Conservation (phyloP, 1,139 yeast genomes). For the Ogataea hybrid region DNA sequence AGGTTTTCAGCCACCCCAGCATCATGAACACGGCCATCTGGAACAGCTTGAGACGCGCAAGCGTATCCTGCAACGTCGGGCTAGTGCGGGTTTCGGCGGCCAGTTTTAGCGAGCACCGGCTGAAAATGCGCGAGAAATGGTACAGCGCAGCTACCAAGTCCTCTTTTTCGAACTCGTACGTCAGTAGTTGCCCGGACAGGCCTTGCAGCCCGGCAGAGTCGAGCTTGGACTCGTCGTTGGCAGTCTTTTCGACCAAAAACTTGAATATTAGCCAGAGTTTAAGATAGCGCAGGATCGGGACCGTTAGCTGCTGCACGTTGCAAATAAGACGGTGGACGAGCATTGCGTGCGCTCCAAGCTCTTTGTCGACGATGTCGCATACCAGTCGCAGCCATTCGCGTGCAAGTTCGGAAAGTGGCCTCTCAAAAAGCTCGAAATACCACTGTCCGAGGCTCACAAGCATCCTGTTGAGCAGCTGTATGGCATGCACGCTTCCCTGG, state of each 20-base stretch:
- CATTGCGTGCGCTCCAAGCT: slow-evolving; percentile 6
- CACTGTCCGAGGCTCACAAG: slow-evolving; percentile 9
- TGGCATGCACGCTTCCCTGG: slow-evolving; percentile 7
- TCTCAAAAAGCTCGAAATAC: neutral
- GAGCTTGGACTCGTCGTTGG: slow-evolving; percentile 14
- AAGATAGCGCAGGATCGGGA: slow-evolving; percentile 13
- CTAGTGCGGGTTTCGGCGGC: slow-evolving; percentile 2
- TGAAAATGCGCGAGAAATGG: slow-evolving; percentile 11
- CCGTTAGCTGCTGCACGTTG: slow-evolving; percentile 11
- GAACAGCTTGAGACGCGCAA: slow-evolving; percentile 1
- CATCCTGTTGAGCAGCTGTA: slow-evolving; percentile 12
- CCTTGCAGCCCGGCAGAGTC: neutral
- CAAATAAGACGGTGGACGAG: slow-evolving; percentile 21
- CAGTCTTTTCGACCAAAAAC: slow-evolving; percentile 11
- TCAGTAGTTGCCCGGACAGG: neutral
- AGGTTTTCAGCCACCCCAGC: neutral
- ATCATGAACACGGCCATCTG: slow-evolving; percentile 6
- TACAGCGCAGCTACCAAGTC: slow-evolving; percentile 10
- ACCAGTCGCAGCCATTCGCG: slow-evolving; percentile 2
- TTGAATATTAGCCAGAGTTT: slow-evolving; percentile 17
- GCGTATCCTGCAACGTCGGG: neutral
- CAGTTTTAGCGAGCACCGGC: slow-evolving; percentile 5
- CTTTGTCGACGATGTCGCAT: slow-evolving; percentile 1
- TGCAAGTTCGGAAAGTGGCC: slow-evolving; percentile 1
- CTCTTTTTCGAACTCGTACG: slow-evolving; percentile 3